These are phyloP conservation scores for Cardamine occulta DNA, from an alignment of 345 rosid genomes.

Conservation along the genomic window DNA sequence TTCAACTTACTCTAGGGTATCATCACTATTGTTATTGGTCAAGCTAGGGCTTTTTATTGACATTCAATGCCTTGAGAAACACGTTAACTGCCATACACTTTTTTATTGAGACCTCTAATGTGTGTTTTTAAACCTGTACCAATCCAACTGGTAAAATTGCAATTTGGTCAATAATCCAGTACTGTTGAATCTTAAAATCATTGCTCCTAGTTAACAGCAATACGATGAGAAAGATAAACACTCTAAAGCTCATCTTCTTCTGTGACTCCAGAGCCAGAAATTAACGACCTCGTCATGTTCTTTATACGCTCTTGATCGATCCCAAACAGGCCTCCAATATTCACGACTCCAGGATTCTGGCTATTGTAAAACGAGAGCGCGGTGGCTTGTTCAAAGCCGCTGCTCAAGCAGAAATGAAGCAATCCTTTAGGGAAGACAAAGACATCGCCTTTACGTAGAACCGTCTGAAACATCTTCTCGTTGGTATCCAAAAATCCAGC, in stretches of 20 bases:
- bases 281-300: constrained; percentile 44
- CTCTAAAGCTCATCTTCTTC: constrained; percentile 37
- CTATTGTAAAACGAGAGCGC: constrained; percentile 66
- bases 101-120: not conserved
- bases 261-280: constrained; percentile 22
- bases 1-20: not conserved
- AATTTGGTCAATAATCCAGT: not conserved
- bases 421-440: constrained; percentile 73
- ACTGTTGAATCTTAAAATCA: not conserved
- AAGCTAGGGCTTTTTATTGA: constrained; percentile 2
- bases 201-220: not conserved
- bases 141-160: not conserved
- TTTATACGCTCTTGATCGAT: constrained; percentile 36
- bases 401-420: constrained; percentile 63
- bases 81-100: not conserved
- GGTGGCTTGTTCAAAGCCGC: constrained; percentile 58
- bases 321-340: constrained; percentile 49
- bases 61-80: constrained; percentile 4
- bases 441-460: constrained; percentile 63
- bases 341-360: constrained; percentile 82
- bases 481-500: constrained; percentile 77
- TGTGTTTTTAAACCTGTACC: constrained; percentile 1
- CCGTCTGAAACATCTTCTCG: constrained; percentile 52
- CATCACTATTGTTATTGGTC: not conserved
- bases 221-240: not conserved